These are phyloP conservation scores for Hapsidospora chrysogenum DNA, from an alignment of 495 filamentous ascomycete genomes.

Conservation along the genomic window DNA sequence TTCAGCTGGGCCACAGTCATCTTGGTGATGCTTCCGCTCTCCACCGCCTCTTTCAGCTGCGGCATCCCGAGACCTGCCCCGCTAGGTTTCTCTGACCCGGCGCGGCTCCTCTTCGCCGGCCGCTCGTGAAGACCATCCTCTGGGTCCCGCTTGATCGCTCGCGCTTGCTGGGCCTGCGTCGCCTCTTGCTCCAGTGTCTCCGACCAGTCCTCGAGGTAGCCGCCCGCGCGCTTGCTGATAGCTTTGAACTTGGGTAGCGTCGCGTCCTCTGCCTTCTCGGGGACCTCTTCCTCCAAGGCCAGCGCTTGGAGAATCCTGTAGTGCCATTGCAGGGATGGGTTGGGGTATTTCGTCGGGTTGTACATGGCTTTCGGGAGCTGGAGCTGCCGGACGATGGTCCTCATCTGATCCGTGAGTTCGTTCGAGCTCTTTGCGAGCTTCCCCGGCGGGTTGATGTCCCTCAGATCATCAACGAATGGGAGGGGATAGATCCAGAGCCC, in stretches of 20 bases:
- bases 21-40: conserved; percentile 46
- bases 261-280: conserved; percentile 63
- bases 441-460: conserved; percentile 41
- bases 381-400: conserved; percentile 62
- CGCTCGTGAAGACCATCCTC: conserved; percentile 21
- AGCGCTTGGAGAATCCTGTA: conserved; percentile 88
- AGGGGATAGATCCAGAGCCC: conserved; percentile 83
- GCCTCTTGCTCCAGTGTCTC: conserved; percentile 40
- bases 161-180: conserved; percentile 12
- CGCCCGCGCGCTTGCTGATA: conserved; percentile 75
- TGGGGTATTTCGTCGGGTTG: conserved; percentile 76
- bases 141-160: conserved; percentile 25
- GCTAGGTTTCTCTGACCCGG: conserved; percentile 8
- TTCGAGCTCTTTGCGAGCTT: conserved; percentile 45
- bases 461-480: conserved; percentile 83
- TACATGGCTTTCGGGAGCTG: conserved; percentile 79
- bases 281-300: conserved; percentile 82
- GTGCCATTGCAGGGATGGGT: conserved; percentile 94
- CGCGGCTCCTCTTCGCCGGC: conserved; percentile 22
- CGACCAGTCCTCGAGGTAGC: conserved; percentile 62
- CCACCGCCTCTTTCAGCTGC: conserved; percentile 39
- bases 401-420: conserved; percentile 62
- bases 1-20: conserved; percentile 58
- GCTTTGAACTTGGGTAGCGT: conserved; percentile 63
- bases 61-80: conserved; percentile 28